These are phyloP conservation scores for Calophaca sinica DNA, from an alignment of 306 rosid genomes.

Conservation along the genomic window DNA sequence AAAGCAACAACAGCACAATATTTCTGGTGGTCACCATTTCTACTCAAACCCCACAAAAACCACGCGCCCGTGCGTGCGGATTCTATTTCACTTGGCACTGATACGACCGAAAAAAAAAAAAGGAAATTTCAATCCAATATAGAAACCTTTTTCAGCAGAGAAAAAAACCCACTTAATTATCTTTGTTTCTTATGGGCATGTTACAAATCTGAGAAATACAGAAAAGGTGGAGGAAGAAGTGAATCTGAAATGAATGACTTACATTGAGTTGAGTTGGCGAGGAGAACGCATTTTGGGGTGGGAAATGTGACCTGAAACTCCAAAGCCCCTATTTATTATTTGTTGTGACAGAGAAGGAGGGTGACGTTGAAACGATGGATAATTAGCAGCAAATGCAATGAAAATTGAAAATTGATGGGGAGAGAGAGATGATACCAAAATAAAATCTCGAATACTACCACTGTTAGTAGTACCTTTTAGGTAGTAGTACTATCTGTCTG, in stretches of 20 bases:
- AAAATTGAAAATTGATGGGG: too few relatives aligned
- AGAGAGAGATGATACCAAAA: not conserved
- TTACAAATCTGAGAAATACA: not conserved
- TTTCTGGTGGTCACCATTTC: conserved; percentile 63
- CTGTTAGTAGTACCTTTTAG: too few relatives aligned
- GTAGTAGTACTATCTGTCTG: too few relatives aligned
- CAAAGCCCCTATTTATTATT: not conserved
- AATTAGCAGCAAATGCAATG: not conserved
- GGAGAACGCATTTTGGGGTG: too few relatives aligned
- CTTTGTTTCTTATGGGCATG: not conserved
- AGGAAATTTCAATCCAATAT: not conserved
- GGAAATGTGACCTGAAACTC: too few relatives aligned
- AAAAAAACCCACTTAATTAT: not conserved
- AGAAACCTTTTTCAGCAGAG: not conserved
- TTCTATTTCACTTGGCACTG: too few relatives aligned
- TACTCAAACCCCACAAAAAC: not conserved
- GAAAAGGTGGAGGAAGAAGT: not conserved
- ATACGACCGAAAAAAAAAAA: too few relatives aligned
- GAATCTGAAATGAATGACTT: not conserved
- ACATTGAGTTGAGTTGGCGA: too few relatives aligned
- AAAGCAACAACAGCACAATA: conserved; percentile 67
- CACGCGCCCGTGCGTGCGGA: too few relatives aligned
- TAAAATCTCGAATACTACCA: too few relatives aligned
- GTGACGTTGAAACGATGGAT: not conserved
- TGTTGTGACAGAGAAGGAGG: not conserved